Evolutionary conservation across 208 protist genomes (phyloP), one percentile per base, ranked within the genome.

Genomic region (Acanthamoeba castellanii): DNA sequence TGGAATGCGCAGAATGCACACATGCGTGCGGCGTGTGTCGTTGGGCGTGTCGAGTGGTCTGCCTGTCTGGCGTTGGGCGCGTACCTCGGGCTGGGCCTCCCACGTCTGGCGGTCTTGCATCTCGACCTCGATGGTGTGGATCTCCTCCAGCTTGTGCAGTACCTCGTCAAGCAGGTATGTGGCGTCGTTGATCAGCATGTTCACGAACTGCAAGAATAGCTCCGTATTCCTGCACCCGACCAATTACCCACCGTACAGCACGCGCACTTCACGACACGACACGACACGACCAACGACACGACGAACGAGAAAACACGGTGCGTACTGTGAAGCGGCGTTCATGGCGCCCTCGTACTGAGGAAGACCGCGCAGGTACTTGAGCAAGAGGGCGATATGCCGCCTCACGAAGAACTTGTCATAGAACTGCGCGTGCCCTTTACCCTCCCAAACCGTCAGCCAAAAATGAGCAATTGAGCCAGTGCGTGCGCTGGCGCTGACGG

Each of bases 321-420:
- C 20, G 59, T 64, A 84, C 76, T 22, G 34, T n/a, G 76, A 84
- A 22, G 70, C 68, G 27, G 45, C 61, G 13, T 68, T 34, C 45
- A 95, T 87, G 72, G 94, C 57, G 22, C 68, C 89, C 30, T 94
- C 72, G 37, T 92, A 95, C 68, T 95, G 81, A 13, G 94, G 85
- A 3, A 95, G 47, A 27, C 27, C 50, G 13, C 94, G 52, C 18
- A 95, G 85, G 45, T 95, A 95, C 52, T 85, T 94, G 52, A 95
- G 90, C 87, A 95, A 61, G 22, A 94, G 47, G 14, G 85, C 87
- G n/a, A 95, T 94, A 4, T 95, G 87, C 70, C 72, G 25, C 45
- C 94, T 85, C 59, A 78, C 85, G 25, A 89, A 92, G 88, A 95
- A 95, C 94, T 95, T 95, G 32, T 95, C 94, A 34, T 95, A 95